phyloP scores from a whole-genome alignment of 164 flowering plant species.

The Litsea cubeba region DNA sequence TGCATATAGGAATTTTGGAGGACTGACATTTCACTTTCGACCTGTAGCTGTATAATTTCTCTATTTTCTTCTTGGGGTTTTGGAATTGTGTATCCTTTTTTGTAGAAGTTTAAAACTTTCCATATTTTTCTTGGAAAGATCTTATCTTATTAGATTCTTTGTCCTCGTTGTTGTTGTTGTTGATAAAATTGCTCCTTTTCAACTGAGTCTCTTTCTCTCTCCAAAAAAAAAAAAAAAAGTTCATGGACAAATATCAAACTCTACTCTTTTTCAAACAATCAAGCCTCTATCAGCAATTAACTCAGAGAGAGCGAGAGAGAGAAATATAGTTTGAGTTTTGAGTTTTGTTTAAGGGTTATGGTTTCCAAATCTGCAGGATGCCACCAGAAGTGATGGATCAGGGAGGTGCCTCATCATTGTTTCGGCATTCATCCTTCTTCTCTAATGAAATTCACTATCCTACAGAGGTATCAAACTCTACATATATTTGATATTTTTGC shows the following conservation, averaged over 20 bases:
- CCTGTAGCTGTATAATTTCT: neutral
- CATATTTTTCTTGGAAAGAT: too few species aligned
- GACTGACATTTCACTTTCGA: too few species aligned
- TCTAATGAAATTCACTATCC: slow-evolving; percentile 36
- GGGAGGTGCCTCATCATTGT: slow-evolving; percentile 25
- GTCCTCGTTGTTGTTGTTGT: neutral
- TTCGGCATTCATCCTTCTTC: slow-evolving; percentile 28
- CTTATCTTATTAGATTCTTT: too few species aligned
- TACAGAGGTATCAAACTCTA: slow-evolving; percentile 37
- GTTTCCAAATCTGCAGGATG: slow-evolving; percentile 24
- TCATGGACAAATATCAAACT: neutral
- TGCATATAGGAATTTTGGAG: too few species aligned
- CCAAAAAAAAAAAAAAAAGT: too few species aligned
- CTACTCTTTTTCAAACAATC: neutral
- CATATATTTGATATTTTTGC: neutral
- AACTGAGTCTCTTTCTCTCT: neutral
- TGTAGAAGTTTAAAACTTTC: neutral
- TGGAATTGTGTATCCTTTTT: neutral
- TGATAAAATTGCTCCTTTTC: neutral
- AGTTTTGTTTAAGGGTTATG: slow-evolving; percentile 8
- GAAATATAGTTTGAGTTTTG: neutral
- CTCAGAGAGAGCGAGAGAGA: neutral
- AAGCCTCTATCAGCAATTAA: neutral
- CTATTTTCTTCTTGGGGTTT: too few species aligned
- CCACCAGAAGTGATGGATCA: slow-evolving; percentile 46